These are phyloP conservation scores for Xylaria sp. DNA, from an alignment of 495 filamentous ascomycete genomes.

Conservation along the genomic window DNA sequence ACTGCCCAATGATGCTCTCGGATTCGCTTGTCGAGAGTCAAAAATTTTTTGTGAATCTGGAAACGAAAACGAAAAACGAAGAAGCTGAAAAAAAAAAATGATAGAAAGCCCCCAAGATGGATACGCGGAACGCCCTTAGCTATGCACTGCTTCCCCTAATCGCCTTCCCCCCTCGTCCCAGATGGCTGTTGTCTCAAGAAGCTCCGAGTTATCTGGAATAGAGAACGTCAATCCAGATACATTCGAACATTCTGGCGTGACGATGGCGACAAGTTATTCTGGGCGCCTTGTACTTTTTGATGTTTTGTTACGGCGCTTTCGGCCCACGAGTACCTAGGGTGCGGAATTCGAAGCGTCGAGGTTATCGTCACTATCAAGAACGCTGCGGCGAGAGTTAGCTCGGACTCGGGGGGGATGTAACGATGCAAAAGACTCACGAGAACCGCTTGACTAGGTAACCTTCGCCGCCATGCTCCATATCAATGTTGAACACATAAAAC, in stretches of 20 bases:
- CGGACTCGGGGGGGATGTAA: not conserved
- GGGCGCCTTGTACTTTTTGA: not conserved
- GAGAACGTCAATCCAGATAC: not conserved
- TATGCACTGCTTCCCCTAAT: slow-evolving; percentile 19
- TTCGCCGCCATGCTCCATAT: slow-evolving; percentile 95
- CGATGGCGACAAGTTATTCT: not conserved
- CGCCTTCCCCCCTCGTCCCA: not conserved
- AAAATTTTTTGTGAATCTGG: not conserved
- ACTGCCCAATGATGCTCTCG: slow-evolving; percentile 6
- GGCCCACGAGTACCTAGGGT: slow-evolving; percentile 25
- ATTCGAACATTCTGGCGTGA: not conserved
- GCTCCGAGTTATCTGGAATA: not conserved
- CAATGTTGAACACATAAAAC: slow-evolving; percentile 94
- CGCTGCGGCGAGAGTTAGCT: slow-evolving; percentile 42
- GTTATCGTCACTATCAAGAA: slow-evolving; percentile 60
- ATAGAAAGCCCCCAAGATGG: not conserved
- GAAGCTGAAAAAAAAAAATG: not conserved
- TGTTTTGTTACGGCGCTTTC: not conserved
- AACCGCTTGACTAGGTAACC: slow-evolving; percentile 89
- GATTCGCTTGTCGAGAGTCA: slow-evolving; percentile 14
- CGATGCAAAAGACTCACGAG: slow-evolving; percentile 62
- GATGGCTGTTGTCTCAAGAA: not conserved
- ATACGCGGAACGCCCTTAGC: slow-evolving; percentile 17
- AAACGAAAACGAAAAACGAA: not conserved
- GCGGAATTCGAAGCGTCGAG: slow-evolving; percentile 53